Evolutionary conservation across 2,329 filamentous ascomycete species (phyloP).

Genomic region (Arthrobotrys sinensis): DNA sequence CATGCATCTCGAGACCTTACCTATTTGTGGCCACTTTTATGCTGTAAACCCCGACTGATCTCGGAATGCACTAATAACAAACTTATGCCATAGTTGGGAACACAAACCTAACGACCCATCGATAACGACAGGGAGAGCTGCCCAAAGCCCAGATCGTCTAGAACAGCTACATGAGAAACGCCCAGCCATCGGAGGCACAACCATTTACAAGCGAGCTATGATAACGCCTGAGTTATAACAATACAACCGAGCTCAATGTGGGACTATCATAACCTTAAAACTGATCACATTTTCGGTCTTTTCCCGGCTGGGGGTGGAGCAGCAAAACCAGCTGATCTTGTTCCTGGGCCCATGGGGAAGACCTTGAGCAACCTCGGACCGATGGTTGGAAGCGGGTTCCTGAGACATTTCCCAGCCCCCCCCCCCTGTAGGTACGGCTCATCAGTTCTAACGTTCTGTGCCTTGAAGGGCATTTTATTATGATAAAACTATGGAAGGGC

Average conservation of each 20-base stretch:
- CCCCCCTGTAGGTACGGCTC: background rate
- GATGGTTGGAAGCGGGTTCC: background rate
- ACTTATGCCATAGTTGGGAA: too few relatives aligned
- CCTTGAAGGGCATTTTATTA: background rate
- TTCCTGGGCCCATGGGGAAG: background rate
- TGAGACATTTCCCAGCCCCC: conserved; percentile 3
- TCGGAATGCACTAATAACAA: background rate
- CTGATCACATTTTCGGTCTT: background rate
- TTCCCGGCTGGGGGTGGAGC: background rate
- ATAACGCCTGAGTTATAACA: background rate
- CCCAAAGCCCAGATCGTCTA: background rate
- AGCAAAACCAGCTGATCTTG: background rate
- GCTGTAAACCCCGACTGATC: background rate
- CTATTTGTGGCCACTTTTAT: background rate
- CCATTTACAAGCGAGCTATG: conserved; percentile 1
- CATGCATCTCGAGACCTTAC: background rate
- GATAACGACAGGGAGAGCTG: background rate
- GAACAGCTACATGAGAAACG: background rate
- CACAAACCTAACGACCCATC: too few relatives aligned
- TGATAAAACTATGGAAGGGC: background rate
- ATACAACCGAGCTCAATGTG: background rate
- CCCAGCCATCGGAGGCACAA: background rate
- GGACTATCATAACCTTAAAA: conserved; percentile 4
- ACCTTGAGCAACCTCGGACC: background rate
- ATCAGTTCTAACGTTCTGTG: background rate